phyloP scores from a whole-genome alignment of 148 eudicot genomes.

The Cornus florida region DNA sequence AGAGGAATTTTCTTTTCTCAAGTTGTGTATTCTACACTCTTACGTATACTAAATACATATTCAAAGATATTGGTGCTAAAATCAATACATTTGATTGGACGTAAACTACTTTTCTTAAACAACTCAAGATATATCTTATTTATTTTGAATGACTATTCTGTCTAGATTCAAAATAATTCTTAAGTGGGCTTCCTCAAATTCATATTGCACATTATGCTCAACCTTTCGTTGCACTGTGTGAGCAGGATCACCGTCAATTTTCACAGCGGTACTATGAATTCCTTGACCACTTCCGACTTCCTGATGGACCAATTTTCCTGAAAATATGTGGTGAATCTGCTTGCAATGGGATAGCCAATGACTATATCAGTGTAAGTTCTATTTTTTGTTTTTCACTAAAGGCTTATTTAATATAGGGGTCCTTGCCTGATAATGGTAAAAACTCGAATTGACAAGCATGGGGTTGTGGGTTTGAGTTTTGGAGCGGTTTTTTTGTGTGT shows the following conservation, averaged over 20 bases:
- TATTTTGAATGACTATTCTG: not conserved
- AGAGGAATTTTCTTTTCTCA: not conserved
- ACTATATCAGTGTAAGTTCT: slow-evolving; percentile 72
- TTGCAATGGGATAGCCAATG: slow-evolving; percentile 78
- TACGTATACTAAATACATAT: not conserved
- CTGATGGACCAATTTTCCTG: slow-evolving; percentile 90
- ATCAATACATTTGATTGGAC: too few species aligned
- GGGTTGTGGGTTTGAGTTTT: too few species aligned
- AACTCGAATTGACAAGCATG: too few species aligned
- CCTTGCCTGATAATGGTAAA: too few species aligned
- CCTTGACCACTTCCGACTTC: slow-evolving; percentile 69
- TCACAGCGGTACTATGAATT: slow-evolving; percentile 81
- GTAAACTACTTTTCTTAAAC: not conserved
- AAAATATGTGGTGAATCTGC: slow-evolving; percentile 88
- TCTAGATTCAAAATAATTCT: not conserved
- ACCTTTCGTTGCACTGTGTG: slow-evolving; percentile 21
- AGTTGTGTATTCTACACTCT: not conserved
- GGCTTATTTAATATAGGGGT: too few species aligned
- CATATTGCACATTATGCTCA: not conserved
- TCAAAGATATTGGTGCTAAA: too few species aligned
- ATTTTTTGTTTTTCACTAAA: not conserved
- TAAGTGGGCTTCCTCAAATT: slow-evolving; percentile 3
- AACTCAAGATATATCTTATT: not conserved
- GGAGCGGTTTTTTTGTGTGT: too few species aligned
- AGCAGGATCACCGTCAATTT: slow-evolving; percentile 88